Conservation (phyloP, 192 early-diverging fungal genomes). For the Linnemannia hyalina region DNA sequence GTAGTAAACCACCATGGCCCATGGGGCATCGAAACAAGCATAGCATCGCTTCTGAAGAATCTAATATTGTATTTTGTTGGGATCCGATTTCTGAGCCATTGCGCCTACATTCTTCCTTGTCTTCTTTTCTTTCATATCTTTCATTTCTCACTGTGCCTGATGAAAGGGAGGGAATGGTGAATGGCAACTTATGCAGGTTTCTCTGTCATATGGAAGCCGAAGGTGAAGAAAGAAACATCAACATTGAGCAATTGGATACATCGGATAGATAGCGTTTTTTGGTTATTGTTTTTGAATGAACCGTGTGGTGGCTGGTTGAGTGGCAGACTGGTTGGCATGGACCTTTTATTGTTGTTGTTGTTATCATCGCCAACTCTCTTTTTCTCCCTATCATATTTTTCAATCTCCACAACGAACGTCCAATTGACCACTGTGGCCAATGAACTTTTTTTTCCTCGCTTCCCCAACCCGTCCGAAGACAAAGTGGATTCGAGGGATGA, state of each 20-base stretch:
- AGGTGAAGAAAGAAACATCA: too few species aligned
- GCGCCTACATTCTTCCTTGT: background rate
- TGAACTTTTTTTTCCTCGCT: background rate
- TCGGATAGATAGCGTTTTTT: background rate
- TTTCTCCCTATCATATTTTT: background rate
- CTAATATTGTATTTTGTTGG: background rate
- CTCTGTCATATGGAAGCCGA: too few species aligned
- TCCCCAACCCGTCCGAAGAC: background rate
- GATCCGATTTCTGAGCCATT: background rate
- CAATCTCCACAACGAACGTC: background rate
- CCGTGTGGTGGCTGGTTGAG: too few species aligned
- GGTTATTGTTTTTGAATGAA: background rate
- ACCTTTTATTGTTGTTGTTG: background rate
- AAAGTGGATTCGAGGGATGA: background rate
- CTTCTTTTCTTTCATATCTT: background rate
- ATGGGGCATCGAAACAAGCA: background rate
- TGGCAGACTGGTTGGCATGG: background rate
- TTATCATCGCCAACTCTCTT: background rate
- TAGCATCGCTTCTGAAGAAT: background rate
- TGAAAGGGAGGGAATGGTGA: too few species aligned
- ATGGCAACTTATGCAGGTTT: too few species aligned
- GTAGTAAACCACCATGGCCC: background rate
- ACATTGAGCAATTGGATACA: too few species aligned
- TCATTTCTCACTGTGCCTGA: background rate
- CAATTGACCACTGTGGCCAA: background rate